These are phyloP conservation scores for Magnolia changhungtana DNA, from an alignment of 164 flowering plant species.

Conservation along the genomic window DNA sequence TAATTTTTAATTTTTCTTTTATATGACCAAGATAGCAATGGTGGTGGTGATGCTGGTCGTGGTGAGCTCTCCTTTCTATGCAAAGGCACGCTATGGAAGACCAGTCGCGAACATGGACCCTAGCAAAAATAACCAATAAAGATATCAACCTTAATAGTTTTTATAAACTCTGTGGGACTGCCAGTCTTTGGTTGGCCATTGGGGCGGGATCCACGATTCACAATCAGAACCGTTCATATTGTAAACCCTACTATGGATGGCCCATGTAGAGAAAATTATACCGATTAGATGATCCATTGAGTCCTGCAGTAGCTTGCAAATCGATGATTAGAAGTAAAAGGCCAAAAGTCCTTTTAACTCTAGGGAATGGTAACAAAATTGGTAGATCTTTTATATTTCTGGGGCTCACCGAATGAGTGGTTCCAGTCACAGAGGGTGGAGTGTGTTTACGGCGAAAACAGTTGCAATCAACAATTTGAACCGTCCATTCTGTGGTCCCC, in stretches of 20 bases:
- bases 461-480: no score
- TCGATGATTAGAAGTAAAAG: no score
- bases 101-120: conserved; percentile 29
- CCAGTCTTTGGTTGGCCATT: no score
- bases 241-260: neutral
- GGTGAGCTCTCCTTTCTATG: conserved; percentile 52
- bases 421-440: no score
- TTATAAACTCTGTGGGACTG: no score
- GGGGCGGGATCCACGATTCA: neutral
- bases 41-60: conserved; percentile 10
- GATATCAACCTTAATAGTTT: neutral
- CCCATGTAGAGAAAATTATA: neutral
- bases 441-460: no score
- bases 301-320: no score
- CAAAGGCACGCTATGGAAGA: conserved; percentile 45
- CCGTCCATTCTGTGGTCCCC: no score
- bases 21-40: conserved; percentile 11
- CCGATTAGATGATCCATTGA: neutral
- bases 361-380: no score
- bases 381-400: no score
- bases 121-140: neutral
- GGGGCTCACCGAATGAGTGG: no score
- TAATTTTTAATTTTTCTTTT: neutral
- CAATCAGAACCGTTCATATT: neutral
- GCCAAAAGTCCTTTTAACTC: no score